phyloP scores from a whole-genome alignment of 257 asterid species.

The Forsythia suspensa region DNA sequence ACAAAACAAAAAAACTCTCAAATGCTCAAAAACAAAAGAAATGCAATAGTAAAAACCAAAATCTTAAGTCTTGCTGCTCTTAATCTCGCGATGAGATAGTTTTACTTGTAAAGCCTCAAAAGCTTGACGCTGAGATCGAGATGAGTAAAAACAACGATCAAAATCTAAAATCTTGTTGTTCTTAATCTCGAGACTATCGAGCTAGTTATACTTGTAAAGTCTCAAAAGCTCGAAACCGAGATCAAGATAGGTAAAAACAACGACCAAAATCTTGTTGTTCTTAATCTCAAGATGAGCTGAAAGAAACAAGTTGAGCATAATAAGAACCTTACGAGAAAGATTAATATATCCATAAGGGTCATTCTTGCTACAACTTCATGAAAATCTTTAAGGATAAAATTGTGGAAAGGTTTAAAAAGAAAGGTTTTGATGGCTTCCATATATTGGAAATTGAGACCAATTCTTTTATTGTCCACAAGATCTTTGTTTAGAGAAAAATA shows the following conservation, averaged over 20 bases:
- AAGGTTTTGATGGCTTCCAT: constrained; percentile 33
- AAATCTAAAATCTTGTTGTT: background rate
- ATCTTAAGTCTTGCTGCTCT: background rate
- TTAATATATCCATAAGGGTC: constrained; percentile 43
- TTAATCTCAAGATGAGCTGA: background rate
- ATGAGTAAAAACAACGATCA: background rate
- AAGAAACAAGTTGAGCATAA: background rate
- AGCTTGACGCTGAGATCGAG: too few relatives aligned
- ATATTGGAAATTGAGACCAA: too few relatives aligned
- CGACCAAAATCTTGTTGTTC: background rate
- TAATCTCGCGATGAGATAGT: background rate
- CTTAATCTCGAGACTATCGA: background rate
- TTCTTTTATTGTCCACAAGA: too few relatives aligned
- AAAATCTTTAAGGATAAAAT: constrained; percentile 51
- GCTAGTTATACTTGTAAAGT: background rate
- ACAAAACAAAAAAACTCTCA: too few relatives aligned
- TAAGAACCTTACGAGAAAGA: constrained; percentile 42
- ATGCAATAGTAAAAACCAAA: too few relatives aligned
- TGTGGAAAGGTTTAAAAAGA: constrained; percentile 33
- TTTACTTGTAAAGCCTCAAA: too few relatives aligned
- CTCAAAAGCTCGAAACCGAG: background rate
- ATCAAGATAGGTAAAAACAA: background rate
- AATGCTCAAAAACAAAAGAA: too few relatives aligned
- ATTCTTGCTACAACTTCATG: constrained; percentile 34
- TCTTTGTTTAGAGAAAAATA: too few relatives aligned